Evolutionary conservation across 108 stramenopile genomes (phyloP).

Genomic region (Nitzschia sp.): DNA sequence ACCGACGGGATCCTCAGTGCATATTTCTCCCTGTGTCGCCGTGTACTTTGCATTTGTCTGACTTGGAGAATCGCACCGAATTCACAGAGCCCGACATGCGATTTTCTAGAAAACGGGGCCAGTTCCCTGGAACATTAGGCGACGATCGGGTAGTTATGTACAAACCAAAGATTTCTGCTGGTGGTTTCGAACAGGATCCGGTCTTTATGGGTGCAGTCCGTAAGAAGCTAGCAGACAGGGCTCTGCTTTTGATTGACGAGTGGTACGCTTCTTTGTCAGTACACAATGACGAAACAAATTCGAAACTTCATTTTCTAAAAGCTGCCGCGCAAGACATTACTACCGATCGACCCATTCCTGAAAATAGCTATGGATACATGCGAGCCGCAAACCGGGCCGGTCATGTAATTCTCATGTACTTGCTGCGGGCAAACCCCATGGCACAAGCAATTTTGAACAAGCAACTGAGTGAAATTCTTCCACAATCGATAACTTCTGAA

Average conservation of each 20-base stretch:
- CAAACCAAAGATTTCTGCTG: neutral
- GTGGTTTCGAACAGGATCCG: neutral
- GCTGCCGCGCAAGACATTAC: neutral
- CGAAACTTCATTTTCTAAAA: neutral
- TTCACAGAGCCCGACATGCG: neutral
- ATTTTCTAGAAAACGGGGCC: neutral
- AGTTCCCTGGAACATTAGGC: neutral
- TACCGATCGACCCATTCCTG: neutral
- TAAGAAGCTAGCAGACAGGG: neutral
- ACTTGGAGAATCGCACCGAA: no score
- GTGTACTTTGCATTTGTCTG: conserved; percentile 16
- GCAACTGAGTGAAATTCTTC: conserved; percentile 10
- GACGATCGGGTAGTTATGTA: conserved; percentile 1
- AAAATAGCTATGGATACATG: neutral
- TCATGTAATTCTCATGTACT: conserved; percentile 17
- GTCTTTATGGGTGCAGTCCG: conserved; percentile 1
- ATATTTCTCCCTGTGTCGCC: conserved; percentile 24
- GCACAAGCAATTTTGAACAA: neutral
- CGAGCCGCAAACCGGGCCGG: neutral
- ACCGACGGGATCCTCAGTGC: conserved; percentile 28
- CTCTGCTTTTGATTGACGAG: conserved; percentile 8
- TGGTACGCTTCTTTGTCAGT: neutral
- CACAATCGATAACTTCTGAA: neutral
- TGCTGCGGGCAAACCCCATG: conserved; percentile 18
- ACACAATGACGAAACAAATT: neutral